phyloP scores from a whole-genome alignment of 371 early-diverging fungal genomes.

The Mortierella sp. region DNA sequence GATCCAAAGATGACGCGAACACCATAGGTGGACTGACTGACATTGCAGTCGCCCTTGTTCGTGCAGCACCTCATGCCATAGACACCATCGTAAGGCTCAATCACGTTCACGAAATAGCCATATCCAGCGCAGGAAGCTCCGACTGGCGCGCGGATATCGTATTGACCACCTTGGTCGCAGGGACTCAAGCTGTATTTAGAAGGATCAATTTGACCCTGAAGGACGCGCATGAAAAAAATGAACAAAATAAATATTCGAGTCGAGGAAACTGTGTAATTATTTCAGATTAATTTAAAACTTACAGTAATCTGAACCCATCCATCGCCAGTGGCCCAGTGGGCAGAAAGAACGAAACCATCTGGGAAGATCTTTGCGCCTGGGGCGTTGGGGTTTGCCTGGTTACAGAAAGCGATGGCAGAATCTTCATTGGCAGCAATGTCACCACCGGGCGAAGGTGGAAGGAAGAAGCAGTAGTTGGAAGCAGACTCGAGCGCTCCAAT shows the following conservation, averaged over 20 bases:
- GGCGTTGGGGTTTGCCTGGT: conserved; percentile 48
- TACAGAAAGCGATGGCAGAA: conserved; percentile 68
- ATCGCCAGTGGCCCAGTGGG: conserved; percentile 59
- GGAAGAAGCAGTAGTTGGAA: conserved; percentile 63
- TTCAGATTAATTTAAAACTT: conserved; percentile 3
- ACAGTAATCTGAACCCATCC: conserved; percentile 67
- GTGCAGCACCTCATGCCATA: conserved; percentile 64
- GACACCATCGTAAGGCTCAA: conserved; percentile 60
- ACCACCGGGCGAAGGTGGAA: conserved; percentile 69
- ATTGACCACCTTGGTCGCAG: conserved; percentile 61
- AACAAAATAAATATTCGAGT: not conserved
- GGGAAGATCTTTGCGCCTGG: conserved; percentile 64
- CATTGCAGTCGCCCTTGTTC: conserved; percentile 37
- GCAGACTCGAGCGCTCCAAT: conserved; percentile 41
- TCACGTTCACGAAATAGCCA: conserved; percentile 61
- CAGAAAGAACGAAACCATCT: conserved; percentile 63
- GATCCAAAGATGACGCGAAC: conserved; percentile 41
- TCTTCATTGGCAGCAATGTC: conserved; percentile 65
- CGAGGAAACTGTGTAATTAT: not conserved
- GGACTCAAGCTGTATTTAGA: conserved; percentile 58
- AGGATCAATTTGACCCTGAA: conserved; percentile 64
- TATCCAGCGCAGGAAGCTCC: conserved; percentile 59
- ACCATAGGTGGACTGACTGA: conserved; percentile 44
- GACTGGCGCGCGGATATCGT: conserved; percentile 42
- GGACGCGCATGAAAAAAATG: not conserved